Evolutionary conservation across 2,329 filamentous ascomycete genomes (phyloP).

Genomic region (Pyrenophora seminiperda): DNA sequence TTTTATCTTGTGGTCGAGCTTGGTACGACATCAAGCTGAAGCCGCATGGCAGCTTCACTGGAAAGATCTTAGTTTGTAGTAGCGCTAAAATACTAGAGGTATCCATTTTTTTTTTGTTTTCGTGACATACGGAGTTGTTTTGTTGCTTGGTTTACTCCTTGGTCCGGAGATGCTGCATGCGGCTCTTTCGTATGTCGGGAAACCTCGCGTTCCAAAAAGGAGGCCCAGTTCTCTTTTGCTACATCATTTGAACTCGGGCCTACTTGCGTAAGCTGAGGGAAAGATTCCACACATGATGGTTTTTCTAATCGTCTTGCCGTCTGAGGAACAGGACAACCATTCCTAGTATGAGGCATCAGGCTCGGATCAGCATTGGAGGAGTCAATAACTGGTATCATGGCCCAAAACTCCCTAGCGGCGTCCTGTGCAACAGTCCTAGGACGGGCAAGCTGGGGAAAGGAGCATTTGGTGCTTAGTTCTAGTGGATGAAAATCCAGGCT

Average conservation of each 20-base stretch:
- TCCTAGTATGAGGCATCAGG: neutral
- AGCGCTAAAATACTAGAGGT: neutral
- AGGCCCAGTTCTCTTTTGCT: neutral
- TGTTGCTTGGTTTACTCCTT: neutral
- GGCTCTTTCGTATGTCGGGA: neutral
- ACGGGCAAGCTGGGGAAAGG: conserved; percentile 6
- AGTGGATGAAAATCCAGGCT: neutral
- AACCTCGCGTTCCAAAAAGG: neutral
- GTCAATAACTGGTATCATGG: neutral
- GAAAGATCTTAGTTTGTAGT: too few relatives aligned
- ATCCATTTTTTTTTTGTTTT: conserved; percentile 1
- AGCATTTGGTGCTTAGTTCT: neutral
- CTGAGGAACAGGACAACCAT: neutral
- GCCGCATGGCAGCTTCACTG: too few relatives aligned
- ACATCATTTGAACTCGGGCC: conserved; percentile 2
- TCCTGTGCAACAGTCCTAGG: conserved; percentile 2
- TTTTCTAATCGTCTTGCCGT: neutral
- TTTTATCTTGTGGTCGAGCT: too few relatives aligned
- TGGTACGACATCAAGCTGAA: too few relatives aligned
- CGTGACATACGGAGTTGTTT: neutral
- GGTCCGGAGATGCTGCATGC: neutral
- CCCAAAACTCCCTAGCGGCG: conserved; percentile 3
- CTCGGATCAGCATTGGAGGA: neutral
- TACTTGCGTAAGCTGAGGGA: conserved; percentile 1
- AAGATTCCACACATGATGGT: neutral